A percentile compares a stretch with the other conserved stretches of the same genome.
Conservation (phyloP, 1,139 yeast genomes). For the Taphrina wiesneri region DNA sequence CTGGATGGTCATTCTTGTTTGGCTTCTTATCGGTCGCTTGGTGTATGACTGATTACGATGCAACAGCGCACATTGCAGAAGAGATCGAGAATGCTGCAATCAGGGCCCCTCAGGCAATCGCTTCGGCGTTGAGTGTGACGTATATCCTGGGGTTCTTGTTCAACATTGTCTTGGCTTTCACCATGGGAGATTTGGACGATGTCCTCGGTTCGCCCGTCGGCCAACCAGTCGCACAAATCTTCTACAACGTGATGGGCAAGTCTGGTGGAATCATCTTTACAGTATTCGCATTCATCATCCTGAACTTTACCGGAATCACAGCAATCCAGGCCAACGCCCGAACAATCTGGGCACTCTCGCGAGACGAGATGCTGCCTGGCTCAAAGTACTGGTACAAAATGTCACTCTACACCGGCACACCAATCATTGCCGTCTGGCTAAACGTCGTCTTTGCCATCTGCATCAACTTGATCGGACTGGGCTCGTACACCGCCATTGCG, state of each 20-base stretch:
- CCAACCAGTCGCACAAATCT: conserved; percentile 57
- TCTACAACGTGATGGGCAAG: conserved; percentile 65
- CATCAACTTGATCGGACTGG: conserved; percentile 58
- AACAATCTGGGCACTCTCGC: conserved; percentile 80
- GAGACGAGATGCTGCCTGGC: conserved; percentile 84
- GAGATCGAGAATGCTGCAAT: conserved; percentile 66
- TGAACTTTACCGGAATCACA: conserved; percentile 63
- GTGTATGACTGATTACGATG: conserved; percentile 57
- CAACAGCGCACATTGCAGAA: conserved; percentile 69
- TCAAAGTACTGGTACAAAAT: conserved; percentile 44
- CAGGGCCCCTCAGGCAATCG: conserved; percentile 69
- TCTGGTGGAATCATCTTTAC: conserved; percentile 57
- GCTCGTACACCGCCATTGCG: conserved; percentile 60
- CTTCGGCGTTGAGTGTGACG: conserved; percentile 55
- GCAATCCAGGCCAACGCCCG: conserved; percentile 80
- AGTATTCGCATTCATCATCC: conserved; percentile 43
- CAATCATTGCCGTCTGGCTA: conserved; percentile 36
- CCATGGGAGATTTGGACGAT: conserved; percentile 33
- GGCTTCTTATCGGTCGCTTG: conserved; percentile 63
- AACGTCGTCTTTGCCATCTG: conserved; percentile 33
- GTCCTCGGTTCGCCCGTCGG: conserved; percentile 29
- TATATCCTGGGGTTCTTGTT: conserved; percentile 49
- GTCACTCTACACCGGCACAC: conserved; percentile 31
- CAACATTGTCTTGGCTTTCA: conserved; percentile 49
- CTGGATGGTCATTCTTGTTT: conserved; percentile 65